Evolutionary conservation across 1,139 yeast genomes (phyloP).

Genomic region (Arxiozyma slooffiae): DNA sequence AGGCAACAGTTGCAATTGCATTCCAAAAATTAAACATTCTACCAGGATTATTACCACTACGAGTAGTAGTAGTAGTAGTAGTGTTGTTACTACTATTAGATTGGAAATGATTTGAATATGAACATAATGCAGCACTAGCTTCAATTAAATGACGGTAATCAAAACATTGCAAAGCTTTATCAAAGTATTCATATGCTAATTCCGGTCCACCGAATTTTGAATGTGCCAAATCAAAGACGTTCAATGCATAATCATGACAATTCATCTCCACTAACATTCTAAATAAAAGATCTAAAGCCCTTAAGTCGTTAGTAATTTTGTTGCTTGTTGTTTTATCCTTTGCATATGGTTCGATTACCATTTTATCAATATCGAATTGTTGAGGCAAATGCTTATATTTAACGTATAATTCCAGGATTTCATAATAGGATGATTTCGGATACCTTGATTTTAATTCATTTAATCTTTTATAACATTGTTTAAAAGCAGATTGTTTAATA

Average conservation of each 20-base stretch:
- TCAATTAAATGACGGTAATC: slow-evolving; percentile 22
- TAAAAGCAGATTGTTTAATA: slow-evolving; percentile 21
- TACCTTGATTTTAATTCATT: slow-evolving; percentile 16
- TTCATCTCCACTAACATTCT: slow-evolving; percentile 21
- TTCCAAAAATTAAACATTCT: slow-evolving; percentile 20
- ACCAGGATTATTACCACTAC: not conserved
- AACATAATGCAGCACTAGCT: slow-evolving; percentile 21
- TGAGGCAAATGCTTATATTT: slow-evolving; percentile 23
- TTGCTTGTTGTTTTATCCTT: slow-evolving; percentile 10
- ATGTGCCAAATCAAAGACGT: slow-evolving; percentile 23
- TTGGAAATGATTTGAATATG: slow-evolving; percentile 11
- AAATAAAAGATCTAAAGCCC: slow-evolving; percentile 22
- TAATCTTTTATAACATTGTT: slow-evolving; percentile 21
- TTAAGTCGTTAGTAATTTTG: slow-evolving; percentile 18
- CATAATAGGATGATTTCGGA: slow-evolving; percentile 21
- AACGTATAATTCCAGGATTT: slow-evolving; percentile 22
- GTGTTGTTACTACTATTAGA: not conserved
- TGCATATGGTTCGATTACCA: slow-evolving; percentile 15
- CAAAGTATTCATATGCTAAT: slow-evolving; percentile 24
- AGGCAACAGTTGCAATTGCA: slow-evolving; percentile 22
- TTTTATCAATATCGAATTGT: slow-evolving; percentile 17
- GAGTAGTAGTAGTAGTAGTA: not conserved
- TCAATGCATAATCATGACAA: slow-evolving; percentile 19
- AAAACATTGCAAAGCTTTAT: slow-evolving; percentile 18
- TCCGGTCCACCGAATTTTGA: slow-evolving; percentile 23